Percentiles rank a stretch among this genome's conserved stretches.
Conservation (phyloP, 108 stramenopile species). For the Cyclotella baltica region DNA sequence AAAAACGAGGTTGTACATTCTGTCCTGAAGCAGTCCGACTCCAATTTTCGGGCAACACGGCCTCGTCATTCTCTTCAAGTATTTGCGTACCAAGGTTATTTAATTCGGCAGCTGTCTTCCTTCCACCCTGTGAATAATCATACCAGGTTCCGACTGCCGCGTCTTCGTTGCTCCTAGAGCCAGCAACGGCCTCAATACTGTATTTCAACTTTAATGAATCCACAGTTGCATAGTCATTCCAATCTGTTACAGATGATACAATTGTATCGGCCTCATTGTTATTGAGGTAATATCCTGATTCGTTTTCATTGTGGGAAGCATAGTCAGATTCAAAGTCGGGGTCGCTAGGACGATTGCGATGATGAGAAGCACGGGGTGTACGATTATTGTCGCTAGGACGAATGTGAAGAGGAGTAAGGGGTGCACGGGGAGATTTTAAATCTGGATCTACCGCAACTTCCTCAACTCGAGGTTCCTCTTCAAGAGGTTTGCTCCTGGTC, state of each 20-base stretch:
- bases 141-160: neutral
- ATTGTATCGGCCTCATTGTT: slow-evolving; percentile 16
- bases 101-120: slow-evolving; percentile 29
- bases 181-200: neutral
- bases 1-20: slow-evolving; percentile 1
- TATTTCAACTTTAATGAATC: neutral
- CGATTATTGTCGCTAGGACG: neutral
- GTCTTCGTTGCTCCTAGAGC: slow-evolving; percentile 9
- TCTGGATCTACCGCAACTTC: neutral
- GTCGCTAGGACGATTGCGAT: neutral
- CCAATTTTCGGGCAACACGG: slow-evolving; percentile 30
- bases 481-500: slow-evolving; percentile 6
- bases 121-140: neutral
- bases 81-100: slow-evolving; percentile 32
- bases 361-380: neutral
- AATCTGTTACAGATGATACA: slow-evolving; percentile 28
- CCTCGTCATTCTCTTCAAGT: slow-evolving; percentile 30
- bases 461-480: neutral
- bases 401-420: neutral
- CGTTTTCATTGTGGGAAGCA: slow-evolving; percentile 6
- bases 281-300: slow-evolving; percentile 21
- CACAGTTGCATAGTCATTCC: slow-evolving; percentile 17
- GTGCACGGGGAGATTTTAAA: neutral
- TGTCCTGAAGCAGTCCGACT: neutral
- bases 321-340: slow-evolving; percentile 6